Base-by-base conservation (phyloP, 139 green algal genomes). In the Pseudopediastrum boryanum region DNA sequence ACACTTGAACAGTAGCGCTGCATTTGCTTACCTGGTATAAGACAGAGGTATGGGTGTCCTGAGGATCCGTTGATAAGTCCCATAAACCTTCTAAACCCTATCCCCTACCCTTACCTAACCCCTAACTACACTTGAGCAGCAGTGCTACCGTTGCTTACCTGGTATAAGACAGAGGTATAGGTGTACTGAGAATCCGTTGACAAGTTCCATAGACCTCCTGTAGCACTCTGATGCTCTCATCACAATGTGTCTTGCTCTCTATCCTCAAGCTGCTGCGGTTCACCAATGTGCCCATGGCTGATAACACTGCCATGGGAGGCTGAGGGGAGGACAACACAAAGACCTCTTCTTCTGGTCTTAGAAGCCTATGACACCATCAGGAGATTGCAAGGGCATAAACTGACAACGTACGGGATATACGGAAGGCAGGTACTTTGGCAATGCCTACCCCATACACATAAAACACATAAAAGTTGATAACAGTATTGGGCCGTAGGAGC, bases 211-310 rank as follows among this genome's bases (percentile, higher is more conserved):
- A 25, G 10, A 38, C 56, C 41, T 80, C 70, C 70, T 77, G 70
- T 43, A 81, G 44, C 31, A 54, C 25, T 1, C 74, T 35, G 46
- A 81, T 63, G 38, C 62, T 74, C 62, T 81, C 74, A 72, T 81
- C 74, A 62, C 72, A 74, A 46, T 81, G 74, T 33, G 74, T 81
- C 33, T 81, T 81, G 42, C 35, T 59, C 61, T 81, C 74, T n/a
- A 81, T 81, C 33, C 59, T 38, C 74, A 81, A 74, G 27, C 65
- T 46, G 54, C 62, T 74, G 16, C 51, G 38, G 2, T 44, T 39
- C 43, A 81, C 44, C 44, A 81, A 33, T 44, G 62, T 48, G 10
- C 74, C 74, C 7, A 81, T 74, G 25, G 63, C 63, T 27, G 61
- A 54, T 38, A 81, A 63, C 36, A 72, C 74, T 29, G 63, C 19